A percentile compares a stretch with the other conserved stretches of the same genome.
These are phyloP conservation scores for Protea cynaroides DNA, from an alignment of 164 flowering plant species.

Conservation along the genomic window DNA sequence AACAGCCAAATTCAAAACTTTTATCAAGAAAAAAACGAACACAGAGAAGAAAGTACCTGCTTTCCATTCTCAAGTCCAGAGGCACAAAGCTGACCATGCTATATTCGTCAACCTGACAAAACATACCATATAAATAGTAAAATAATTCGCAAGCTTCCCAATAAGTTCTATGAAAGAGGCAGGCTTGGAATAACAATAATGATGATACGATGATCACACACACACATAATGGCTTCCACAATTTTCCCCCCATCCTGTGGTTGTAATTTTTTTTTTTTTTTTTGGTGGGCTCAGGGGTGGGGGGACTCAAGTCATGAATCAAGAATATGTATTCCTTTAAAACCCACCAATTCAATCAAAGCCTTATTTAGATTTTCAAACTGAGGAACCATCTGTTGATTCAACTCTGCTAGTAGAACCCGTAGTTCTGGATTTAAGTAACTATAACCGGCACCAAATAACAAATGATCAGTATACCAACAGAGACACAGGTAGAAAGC, in stretches of 20 bases:
- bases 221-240: too few relatives aligned
- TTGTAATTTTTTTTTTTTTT: too few relatives aligned
- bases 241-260: too few relatives aligned
- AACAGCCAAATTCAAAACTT: too few relatives aligned
- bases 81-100: conserved; percentile 69
- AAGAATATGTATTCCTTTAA: conserved; percentile 1
- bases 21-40: conserved; percentile 4
- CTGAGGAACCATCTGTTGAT: conserved; percentile 84
- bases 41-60: conserved; percentile 33
- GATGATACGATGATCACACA: too few relatives aligned
- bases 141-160: not conserved
- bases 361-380: conserved; percentile 78
- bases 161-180: not conserved
- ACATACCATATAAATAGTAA: not conserved
- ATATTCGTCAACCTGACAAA: conserved; percentile 47
- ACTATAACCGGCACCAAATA: conserved; percentile 25
- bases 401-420: conserved; percentile 63
- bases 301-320: too few relatives aligned
- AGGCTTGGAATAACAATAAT: too few relatives aligned
- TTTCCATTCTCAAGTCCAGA: conserved; percentile 54
- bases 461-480: not conserved
- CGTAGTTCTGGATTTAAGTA: conserved; percentile 78
- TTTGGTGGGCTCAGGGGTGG: too few relatives aligned
- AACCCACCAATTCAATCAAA: conserved; percentile 75
- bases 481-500: not conserved